Evolutionary conservation across 345 rosid genomes (phyloP), one percentile per base, ranked within the genome.

Genomic region (Theobroma cacao): DNA sequence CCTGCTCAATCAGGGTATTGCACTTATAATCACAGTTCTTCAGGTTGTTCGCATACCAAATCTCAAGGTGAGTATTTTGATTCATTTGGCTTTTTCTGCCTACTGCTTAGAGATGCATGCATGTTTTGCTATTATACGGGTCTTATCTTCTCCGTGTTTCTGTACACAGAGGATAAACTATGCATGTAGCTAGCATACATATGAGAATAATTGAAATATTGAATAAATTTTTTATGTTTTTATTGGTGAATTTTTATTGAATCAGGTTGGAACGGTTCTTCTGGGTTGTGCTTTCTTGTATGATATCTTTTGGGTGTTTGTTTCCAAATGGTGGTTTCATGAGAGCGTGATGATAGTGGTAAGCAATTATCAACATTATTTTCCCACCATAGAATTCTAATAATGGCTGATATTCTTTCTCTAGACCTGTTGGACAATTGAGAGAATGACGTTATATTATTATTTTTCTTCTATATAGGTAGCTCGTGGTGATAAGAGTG

Each of bases 291-390:
- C 97, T 65, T 92, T 96, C 85, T 79, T 92, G 89, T 96, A 96
- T 61, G 99, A 96, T 83, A 94, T 96, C 87, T 96, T 96, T 86
- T 96, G 99, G 99, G 99, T 96, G 43, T 92, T 96, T 82, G 90
- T 89, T 84, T 94, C 98, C n/a, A 96, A 96, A 81, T 80, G 89
- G 91, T 90, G 89, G 99, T 94, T 96, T 88, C 90, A 90, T 79
- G 99, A 94, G 87, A 96, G 99, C 60, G 99, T 96, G 80, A 96
- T 96, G 99, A 96, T 96, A 83, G 99, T 91, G 91, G 99, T 94
- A 78, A 87, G 97, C 79, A 79, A 33, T 84, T 60, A 3, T 74
- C 0, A 38, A 68, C 56, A 30, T 55, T 66, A 28, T 77, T 38
- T 65, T 20, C 33, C 28, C 33, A 10, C 71, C 60, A 31, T 12